Percentiles rank a stretch among this genome's conserved stretches.
phyloP scores from a whole-genome alignment of 441 rosid species.

The Manihot esculenta region DNA sequence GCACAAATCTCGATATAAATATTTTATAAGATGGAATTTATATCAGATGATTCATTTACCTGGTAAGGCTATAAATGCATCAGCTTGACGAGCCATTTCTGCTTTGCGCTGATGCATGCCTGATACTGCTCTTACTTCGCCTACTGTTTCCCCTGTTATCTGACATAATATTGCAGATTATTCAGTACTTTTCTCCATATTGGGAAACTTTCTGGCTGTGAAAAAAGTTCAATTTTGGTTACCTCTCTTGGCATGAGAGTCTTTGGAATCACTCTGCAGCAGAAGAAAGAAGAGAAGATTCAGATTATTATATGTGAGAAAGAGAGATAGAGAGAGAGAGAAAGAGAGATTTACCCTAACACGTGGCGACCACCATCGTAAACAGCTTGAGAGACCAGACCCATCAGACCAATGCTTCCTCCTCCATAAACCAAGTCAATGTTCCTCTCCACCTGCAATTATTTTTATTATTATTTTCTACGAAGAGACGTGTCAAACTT shows the following conservation, averaged over 20 bases:
- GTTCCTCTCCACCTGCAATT: constrained; percentile 71
- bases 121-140: constrained; percentile 93
- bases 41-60: too few species aligned
- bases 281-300: neutral
- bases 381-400: constrained; percentile 84
- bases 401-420: constrained; percentile 98
- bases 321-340: too few species aligned
- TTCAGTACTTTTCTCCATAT: neutral
- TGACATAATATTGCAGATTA: constrained; percentile 23
- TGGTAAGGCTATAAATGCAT: constrained; percentile 95
- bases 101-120: constrained; percentile 98
- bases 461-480: neutral
- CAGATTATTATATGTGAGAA: neutral
- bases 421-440: constrained; percentile 98
- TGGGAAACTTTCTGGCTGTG: neutral
- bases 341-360: constrained; percentile 66
- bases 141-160: constrained; percentile 93
- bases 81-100: constrained; percentile 94
- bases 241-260: constrained; percentile 98
- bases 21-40: too few species aligned
- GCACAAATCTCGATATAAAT: too few species aligned
- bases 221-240: neutral
- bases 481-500: neutral
- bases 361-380: constrained; percentile 96
- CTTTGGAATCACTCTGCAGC: constrained; percentile 84